Evolutionary conservation across 441 rosid species (phyloP), one percentile per base, ranked within the genome.

Genomic region (Populus trichocarpa): DNA sequence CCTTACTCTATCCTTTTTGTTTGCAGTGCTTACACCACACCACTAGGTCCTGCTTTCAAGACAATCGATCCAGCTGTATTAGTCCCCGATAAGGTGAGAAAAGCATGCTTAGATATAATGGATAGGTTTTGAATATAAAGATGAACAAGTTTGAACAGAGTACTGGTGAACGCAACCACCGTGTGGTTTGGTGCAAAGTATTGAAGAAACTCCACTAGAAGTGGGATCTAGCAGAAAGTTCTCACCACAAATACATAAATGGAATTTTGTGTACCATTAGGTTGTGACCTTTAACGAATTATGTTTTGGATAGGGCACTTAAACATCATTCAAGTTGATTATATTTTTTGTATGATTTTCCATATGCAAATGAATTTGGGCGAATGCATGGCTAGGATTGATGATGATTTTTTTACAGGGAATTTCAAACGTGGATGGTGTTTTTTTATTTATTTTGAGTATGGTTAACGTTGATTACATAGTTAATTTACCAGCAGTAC

Each of bases 21-120:
- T 75, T 68, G 85, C 97, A 94, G 98, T 92, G 89, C 93, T 94
- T 80, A 87, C 93, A 63, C 90, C 92, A 57, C 89, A 83, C 80
- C 89, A 90, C 77, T 92, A 91, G 91, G 84, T 86, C 36, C 63
- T 73, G 32, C 85, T 84, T 25, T 22, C 70, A 80, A 82, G 87
- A 3, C 32, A 30, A 70, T 79, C 71, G 80, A 83, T 85, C 79
- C 84, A 71, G 87, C 80, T 64, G 77, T 73, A 53, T 74, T 72
- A 69, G 64, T 74, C 77, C 69, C 50, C 32, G 32, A 69, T 74
- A 61, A 89, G 90, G 93, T 85, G 87, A 88, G 90, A 69, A 80
- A 74, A 75, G 64, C 61, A 59, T 75, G 33, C 46, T 57, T 63
- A 18, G 57, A 67, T 71, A 33, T 28, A 22, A 68, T 46, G 46